These are phyloP conservation scores for Friedmanniomyces endolithicus DNA, from an alignment of 495 filamentous ascomycete species.

Conservation along the genomic window DNA sequence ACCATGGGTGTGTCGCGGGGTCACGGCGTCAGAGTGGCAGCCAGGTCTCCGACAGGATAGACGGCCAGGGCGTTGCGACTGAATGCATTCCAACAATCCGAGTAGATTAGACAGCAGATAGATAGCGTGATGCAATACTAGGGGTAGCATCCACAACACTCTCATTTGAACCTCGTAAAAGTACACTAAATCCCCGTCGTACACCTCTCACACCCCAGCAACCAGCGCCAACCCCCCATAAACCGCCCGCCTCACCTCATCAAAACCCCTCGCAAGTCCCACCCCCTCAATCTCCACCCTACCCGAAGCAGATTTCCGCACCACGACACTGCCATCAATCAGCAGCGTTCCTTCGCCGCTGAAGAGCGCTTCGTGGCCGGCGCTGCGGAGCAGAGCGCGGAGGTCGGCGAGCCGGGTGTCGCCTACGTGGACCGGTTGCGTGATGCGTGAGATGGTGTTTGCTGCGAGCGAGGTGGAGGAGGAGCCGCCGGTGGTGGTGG, in stretches of 20 bases:
- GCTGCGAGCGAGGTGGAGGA: constrained; percentile 60
- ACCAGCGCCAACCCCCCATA: constrained; percentile 25
- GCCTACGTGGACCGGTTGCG: constrained; percentile 87
- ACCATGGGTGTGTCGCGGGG: too few species aligned
- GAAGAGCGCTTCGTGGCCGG: constrained; percentile 84
- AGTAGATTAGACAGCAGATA: too few species aligned
- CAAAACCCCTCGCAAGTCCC: constrained; percentile 14
- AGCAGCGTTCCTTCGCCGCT: constrained; percentile 84
- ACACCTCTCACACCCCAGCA: constrained; percentile 9
- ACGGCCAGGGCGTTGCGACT: neutral
- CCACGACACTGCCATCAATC: constrained; percentile 74
- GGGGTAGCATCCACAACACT: too few species aligned
- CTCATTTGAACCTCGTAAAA: too few species aligned
- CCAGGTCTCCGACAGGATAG: neutral
- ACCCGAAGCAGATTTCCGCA: constrained; percentile 60
- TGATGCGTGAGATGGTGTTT: constrained; percentile 42
- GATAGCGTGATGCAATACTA: too few species aligned
- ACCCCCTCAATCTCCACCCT: constrained; percentile 69
- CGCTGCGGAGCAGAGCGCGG: constrained; percentile 63
- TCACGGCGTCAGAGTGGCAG: too few species aligned
- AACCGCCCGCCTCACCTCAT: constrained; percentile 17
- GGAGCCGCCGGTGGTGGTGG: constrained; percentile 21
- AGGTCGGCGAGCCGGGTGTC: constrained; percentile 84
- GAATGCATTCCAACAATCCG: too few species aligned
- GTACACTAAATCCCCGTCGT: too few species aligned